These are phyloP conservation scores for Bolboschoenoplectus hybrid DNA, from an alignment of 202 grass and related monocot genomes.

Conservation along the genomic window DNA sequence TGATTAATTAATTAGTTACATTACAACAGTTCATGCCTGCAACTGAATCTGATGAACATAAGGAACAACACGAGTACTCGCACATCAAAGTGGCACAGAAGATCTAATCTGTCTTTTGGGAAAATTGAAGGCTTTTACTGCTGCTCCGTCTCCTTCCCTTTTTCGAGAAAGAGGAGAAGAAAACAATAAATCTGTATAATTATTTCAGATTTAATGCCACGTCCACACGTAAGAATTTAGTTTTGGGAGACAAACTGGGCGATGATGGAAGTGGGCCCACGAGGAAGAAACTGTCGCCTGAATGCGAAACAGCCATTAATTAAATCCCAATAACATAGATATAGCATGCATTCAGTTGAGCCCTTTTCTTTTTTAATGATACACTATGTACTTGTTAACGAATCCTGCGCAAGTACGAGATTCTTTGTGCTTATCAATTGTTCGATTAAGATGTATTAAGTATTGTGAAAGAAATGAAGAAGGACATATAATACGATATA, in stretches of 20 bases:
- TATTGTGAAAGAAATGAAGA: no score
- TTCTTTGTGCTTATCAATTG: background rate
- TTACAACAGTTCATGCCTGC: no score
- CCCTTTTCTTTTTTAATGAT: background rate
- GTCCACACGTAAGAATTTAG: background rate
- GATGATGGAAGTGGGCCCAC: background rate
- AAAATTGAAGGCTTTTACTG: background rate
- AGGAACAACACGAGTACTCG: background rate
- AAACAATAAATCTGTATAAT: background rate
- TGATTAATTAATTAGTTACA: no score
- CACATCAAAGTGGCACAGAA: background rate
- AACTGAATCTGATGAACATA: background rate
- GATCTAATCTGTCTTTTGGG: background rate
- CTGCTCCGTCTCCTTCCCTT: background rate
- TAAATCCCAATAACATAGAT: constrained; percentile 13
- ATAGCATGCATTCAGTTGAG: background rate
- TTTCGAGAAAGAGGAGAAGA: constrained; percentile 1
- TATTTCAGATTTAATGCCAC: background rate
- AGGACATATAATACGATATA: background rate
- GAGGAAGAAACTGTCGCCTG: background rate
- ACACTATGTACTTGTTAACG: background rate
- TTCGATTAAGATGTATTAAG: background rate
- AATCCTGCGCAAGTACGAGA: background rate
- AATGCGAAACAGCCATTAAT: background rate
- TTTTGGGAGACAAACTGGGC: background rate